phyloP scores from a whole-genome alignment of 2,329 filamentous ascomycete genomes.

The Monosporascus sp. region DNA sequence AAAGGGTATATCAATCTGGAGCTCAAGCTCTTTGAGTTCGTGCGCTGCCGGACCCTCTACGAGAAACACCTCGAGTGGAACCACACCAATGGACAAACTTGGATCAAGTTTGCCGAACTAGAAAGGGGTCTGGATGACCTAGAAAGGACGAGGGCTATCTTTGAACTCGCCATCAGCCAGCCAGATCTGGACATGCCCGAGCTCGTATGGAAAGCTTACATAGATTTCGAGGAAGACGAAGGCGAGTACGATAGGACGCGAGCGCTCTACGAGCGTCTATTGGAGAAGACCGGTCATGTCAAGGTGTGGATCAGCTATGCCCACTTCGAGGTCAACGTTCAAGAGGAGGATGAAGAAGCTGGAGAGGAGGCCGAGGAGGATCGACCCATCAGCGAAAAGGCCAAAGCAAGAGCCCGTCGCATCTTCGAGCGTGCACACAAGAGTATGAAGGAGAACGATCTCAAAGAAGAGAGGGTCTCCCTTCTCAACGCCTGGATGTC shows the following conservation, averaged over 20 bases:
- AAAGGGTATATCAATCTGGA: constrained; percentile 90
- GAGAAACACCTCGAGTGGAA: constrained; percentile 95
- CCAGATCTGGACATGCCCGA: constrained; percentile 92
- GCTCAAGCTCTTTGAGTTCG: constrained; percentile 89
- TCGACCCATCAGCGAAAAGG: constrained; percentile 70
- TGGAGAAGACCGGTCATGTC: constrained; percentile 95
- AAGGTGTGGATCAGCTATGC: constrained; percentile 99
- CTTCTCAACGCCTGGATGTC: constrained; percentile 87
- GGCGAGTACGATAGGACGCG: constrained; percentile 82
- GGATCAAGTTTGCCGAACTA: constrained; percentile 94
- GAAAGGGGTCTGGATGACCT: constrained; percentile 88
- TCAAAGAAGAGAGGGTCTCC: constrained; percentile 90
- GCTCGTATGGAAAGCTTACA: constrained; percentile 94
- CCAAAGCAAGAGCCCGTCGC: constrained; percentile 73
- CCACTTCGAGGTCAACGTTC: constrained; percentile 95
- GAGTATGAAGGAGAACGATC: constrained; percentile 80
- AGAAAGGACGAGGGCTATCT: constrained; percentile 83
- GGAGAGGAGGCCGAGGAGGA: constrained; percentile 59
- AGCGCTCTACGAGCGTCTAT: constrained; percentile 78
- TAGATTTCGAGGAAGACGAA: constrained; percentile 97
- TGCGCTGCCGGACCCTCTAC: constrained; percentile 83
- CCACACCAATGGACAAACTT: constrained; percentile 81
- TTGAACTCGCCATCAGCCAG: constrained; percentile 82
- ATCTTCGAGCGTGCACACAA: constrained; percentile 83
- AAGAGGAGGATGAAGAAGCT: constrained; percentile 62